Conservation (phyloP, 176 grass and related monocot genomes). For the Avena atlantica region DNA sequence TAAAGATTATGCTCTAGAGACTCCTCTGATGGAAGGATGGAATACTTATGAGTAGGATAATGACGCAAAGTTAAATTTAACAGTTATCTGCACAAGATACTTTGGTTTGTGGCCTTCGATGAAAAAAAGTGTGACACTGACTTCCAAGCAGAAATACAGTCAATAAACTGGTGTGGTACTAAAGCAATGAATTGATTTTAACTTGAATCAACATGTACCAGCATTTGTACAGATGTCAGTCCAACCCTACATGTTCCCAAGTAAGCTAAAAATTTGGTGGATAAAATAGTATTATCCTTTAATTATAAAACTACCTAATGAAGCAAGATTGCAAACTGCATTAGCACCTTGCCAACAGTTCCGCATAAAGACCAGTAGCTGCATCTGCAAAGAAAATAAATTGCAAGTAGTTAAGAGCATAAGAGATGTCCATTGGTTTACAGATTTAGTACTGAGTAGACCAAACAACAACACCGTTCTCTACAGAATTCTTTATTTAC, state of each 20-base stretch:
- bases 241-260: background rate
- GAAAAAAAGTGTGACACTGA: background rate
- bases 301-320: slow-evolving; percentile 48
- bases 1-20: background rate
- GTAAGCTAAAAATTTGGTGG: background rate
- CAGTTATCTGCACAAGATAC: background rate
- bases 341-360: slow-evolving; percentile 79
- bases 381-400: slow-evolving; percentile 72
- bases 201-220: background rate
- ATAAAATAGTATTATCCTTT: background rate
- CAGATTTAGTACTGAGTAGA: background rate
- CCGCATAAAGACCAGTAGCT: slow-evolving; percentile 86
- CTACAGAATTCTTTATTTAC: background rate
- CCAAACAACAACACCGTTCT: background rate
- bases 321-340: slow-evolving; percentile 52
- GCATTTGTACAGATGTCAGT: background rate
- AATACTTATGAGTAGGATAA: slow-evolving; percentile 1
- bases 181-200: background rate
- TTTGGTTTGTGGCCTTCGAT: background rate
- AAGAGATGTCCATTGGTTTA: background rate
- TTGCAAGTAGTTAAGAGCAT: slow-evolving; percentile 28
- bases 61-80: background rate
- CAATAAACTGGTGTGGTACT: background rate
- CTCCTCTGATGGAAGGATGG: background rate
- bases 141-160: slow-evolving; percentile 9